Percentiles rank a stretch among this genome's conserved stretches.
Evolutionary conservation across 1,139 yeast species (phyloP).

Genomic region (Trichomonascaceae sp.): DNA sequence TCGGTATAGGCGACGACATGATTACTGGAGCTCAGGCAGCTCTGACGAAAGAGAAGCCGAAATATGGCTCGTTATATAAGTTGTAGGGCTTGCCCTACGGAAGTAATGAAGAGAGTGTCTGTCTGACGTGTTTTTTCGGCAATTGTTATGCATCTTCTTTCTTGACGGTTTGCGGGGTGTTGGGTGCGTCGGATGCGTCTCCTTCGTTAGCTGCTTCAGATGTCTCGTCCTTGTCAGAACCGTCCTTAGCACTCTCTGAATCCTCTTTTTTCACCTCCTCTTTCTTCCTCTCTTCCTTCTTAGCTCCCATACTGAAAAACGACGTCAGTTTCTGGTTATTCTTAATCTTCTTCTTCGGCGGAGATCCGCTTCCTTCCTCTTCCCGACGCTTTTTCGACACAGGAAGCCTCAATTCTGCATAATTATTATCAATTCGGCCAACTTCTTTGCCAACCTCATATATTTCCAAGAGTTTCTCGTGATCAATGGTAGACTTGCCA

Average conservation of each 20-base stretch:
- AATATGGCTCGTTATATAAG: conserved; percentile 12
- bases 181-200: neutral
- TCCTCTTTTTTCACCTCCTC: neutral
- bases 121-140: too few species aligned
- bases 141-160: neutral
- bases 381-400: conserved; percentile 16
- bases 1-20: conserved; percentile 36
- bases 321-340: conserved; percentile 2
- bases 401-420: conserved; percentile 42
- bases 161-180: neutral
- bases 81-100: too few species aligned
- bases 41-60: conserved; percentile 28
- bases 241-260: neutral
- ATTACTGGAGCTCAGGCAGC: conserved; percentile 28
- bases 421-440: conserved; percentile 54
- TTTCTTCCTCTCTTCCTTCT: conserved; percentile 1
- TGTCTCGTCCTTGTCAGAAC: neutral
- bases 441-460: conserved; percentile 58
- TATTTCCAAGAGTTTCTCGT: conserved; percentile 37
- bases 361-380: neutral
- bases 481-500: conserved; percentile 12
- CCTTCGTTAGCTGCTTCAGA: neutral
- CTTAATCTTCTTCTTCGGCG: conserved; percentile 3
- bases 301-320: neutral
- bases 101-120: too few species aligned